Evolutionary conservation across 371 early-diverging fungal genomes (phyloP).

Genomic region (Rhizomucor pusillus): DNA sequence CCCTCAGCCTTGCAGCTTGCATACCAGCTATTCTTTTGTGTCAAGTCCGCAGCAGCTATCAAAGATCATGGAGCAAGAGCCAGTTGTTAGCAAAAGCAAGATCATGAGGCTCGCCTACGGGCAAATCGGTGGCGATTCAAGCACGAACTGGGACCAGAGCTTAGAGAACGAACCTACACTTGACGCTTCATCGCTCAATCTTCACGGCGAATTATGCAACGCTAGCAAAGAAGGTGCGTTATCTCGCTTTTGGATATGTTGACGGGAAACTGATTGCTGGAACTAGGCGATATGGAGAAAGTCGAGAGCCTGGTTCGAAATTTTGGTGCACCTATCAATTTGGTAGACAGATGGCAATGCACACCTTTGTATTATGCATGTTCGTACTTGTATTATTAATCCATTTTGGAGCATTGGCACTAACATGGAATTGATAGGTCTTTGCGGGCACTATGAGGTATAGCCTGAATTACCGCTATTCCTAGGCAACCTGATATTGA

Average conservation of each 20-base stretch:
- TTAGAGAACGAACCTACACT: slow-evolving; percentile 14
- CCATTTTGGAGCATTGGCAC: neutral
- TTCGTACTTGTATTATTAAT: slow-evolving; percentile 10
- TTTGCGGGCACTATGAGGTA: slow-evolving; percentile 34
- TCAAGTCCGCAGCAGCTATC: too few species aligned
- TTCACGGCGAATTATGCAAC: slow-evolving; percentile 36
- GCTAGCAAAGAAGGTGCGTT: slow-evolving; percentile 30
- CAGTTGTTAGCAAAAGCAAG: slow-evolving; percentile 14
- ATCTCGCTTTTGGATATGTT: neutral
- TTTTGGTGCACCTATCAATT: slow-evolving; percentile 38
- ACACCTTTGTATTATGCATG: slow-evolving; percentile 42
- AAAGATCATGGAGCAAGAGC: slow-evolving; percentile 9
- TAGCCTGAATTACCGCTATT: too few species aligned
- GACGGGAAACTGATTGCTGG: neutral
- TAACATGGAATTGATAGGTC: slow-evolving; percentile 15
- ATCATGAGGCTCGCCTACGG: slow-evolving; percentile 20
- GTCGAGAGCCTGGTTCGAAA: slow-evolving; percentile 32
- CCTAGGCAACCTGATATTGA: neutral
- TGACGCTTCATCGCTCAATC: slow-evolving; percentile 8
- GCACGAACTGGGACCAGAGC: slow-evolving; percentile 4
- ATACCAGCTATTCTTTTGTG: too few species aligned
- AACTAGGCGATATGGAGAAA: slow-evolving; percentile 27
- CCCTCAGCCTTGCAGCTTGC: too few species aligned
- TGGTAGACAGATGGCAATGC: slow-evolving; percentile 37
- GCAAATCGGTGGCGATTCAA: neutral